Evolutionary conservation across 192 early-diverging fungal species (phyloP).

Genomic region (Jimgerdemannia flammicorona): DNA sequence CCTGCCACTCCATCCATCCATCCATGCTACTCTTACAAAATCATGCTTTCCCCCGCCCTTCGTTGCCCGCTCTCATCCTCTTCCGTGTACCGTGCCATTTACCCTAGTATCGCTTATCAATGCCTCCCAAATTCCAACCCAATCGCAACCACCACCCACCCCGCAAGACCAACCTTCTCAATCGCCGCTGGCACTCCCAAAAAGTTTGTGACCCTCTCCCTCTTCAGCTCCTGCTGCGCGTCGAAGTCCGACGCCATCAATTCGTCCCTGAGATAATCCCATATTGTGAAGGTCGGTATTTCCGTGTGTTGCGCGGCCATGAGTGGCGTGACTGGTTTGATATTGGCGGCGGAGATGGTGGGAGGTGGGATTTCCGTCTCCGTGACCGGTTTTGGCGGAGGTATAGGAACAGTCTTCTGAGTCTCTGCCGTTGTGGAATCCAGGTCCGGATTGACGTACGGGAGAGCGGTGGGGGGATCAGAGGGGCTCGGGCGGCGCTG

Average conservation of each 20-base stretch:
- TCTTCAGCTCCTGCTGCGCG: constrained; percentile 75
- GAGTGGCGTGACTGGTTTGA: neutral
- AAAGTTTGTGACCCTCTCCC: constrained; percentile 84
- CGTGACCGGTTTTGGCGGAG: too few relatives aligned
- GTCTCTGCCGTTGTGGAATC: too few relatives aligned
- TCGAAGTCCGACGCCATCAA: constrained; percentile 64
- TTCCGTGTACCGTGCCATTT: too few relatives aligned
- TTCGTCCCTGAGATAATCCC: constrained; percentile 62
- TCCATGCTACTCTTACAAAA: neutral
- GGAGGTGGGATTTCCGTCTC: neutral
- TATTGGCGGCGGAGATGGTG: neutral
- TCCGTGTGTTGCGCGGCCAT: neutral
- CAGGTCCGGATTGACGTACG: too few relatives aligned
- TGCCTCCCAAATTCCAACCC: neutral
- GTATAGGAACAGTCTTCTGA: too few relatives aligned
- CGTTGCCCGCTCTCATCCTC: too few relatives aligned
- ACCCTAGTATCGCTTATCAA: too few relatives aligned
- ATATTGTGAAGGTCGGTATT: constrained; percentile 35
- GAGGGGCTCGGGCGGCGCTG: too few relatives aligned
- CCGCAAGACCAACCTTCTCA: constrained; percentile 63
- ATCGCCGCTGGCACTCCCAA: constrained; percentile 82
- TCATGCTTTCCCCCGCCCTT: too few relatives aligned
- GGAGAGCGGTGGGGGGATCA: too few relatives aligned
- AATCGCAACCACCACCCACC: neutral
- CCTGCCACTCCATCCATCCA: neutral